Percentiles rank a stretch among this genome's conserved stretches.
Evolutionary conservation across 768 basidiomycete species (phyloP).

Genomic region (Tephrocybe sp.): DNA sequence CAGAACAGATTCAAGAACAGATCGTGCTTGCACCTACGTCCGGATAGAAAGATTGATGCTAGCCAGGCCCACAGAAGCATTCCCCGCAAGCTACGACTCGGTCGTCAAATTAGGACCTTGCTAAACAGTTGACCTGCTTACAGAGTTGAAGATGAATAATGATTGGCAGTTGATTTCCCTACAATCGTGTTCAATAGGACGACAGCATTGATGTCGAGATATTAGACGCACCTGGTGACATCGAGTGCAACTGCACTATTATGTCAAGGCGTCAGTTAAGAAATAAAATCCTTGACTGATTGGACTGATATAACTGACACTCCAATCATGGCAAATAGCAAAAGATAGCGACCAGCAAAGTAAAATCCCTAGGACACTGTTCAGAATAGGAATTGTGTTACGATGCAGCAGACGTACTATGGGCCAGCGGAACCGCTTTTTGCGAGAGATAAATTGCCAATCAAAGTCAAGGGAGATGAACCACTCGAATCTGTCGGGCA

Average conservation of each 20-base stretch:
- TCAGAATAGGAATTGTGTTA: neutral
- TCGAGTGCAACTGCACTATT: slow-evolving; percentile 53
- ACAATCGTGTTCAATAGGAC: neutral
- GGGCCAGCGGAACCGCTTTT: slow-evolving; percentile 63
- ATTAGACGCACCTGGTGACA: slow-evolving; percentile 32
- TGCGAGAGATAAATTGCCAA: slow-evolving; percentile 55
- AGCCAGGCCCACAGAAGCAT: slow-evolving; percentile 53
- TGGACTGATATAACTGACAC: slow-evolving; percentile 45
- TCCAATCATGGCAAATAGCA: slow-evolving; percentile 64
- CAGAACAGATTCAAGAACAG: neutral
- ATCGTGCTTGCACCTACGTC: slow-evolving; percentile 37
- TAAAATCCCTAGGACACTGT: slow-evolving; percentile 50
- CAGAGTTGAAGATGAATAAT: slow-evolving; percentile 63
- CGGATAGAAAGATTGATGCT: slow-evolving; percentile 60
- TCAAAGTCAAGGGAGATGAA: slow-evolving; percentile 61
- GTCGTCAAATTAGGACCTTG: neutral
- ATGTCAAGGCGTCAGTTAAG: neutral
- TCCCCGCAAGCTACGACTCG: slow-evolving; percentile 23
- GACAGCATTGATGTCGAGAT: neutral
- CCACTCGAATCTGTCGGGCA: slow-evolving; percentile 54
- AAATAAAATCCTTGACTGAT: neutral
- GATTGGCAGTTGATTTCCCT: slow-evolving; percentile 58
- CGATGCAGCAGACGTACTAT: slow-evolving; percentile 39
- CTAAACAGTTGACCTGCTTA: slow-evolving; percentile 18
- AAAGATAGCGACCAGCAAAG: slow-evolving; percentile 61